These are phyloP conservation scores for Coemansia sp. DNA, from an alignment of 192 early-diverging fungal genomes.

Conservation along the genomic window DNA sequence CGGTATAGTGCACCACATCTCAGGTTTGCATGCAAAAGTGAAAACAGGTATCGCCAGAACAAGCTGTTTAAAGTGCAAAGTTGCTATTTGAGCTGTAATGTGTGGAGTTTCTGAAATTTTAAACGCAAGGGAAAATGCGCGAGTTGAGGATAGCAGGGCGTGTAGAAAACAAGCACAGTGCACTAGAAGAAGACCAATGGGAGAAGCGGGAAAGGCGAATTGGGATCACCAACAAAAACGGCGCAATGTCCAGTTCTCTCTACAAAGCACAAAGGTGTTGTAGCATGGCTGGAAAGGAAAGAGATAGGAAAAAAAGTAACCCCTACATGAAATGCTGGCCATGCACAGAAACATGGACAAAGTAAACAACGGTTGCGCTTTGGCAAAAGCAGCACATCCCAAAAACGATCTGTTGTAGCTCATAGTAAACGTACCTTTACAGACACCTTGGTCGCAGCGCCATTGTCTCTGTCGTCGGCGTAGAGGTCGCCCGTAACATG, in stretches of 20 bases:
- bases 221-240: neutral
- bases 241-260: neutral
- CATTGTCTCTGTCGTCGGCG: conserved; percentile 28
- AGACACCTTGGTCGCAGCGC: conserved; percentile 51
- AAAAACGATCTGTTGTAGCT: neutral
- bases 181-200: neutral
- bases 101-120: neutral
- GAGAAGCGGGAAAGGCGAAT: neutral
- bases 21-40: neutral
- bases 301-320: neutral
- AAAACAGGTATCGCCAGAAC: neutral
- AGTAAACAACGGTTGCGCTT: neutral
- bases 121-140: neutral
- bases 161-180: neutral
- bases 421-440: conserved; percentile 47
- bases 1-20: conserved; percentile 23
- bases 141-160: no score
- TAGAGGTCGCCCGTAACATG: conserved; percentile 55
- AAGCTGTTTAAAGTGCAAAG: neutral
- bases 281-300: neutral
- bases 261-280: conserved; percentile 39
- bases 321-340: no score
- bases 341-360: conserved; percentile 7
- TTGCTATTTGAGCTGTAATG: neutral
- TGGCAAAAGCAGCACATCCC: neutral